phyloP scores from a whole-genome alignment of 768 basidiomycete genomes.

The Suillus occidentalis region DNA sequence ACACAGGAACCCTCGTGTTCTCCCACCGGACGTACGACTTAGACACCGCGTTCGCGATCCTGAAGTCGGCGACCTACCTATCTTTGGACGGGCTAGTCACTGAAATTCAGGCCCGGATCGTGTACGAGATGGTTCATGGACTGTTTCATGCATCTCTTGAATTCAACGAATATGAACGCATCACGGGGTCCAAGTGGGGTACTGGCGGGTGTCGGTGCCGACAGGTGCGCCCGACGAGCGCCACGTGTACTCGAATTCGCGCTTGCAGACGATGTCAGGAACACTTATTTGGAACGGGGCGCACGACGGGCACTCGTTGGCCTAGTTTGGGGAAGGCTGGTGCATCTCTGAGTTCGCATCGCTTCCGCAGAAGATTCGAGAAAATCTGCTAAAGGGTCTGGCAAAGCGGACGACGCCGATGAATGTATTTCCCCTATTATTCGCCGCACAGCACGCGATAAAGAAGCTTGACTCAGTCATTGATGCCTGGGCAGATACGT shows the following conservation, averaged over 20 bases:
- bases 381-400: slow-evolving; percentile 71
- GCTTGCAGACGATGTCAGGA: slow-evolving; percentile 71
- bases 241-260: slow-evolving; percentile 87
- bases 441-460: slow-evolving; percentile 61
- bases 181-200: slow-evolving; percentile 78
- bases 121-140: slow-evolving; percentile 88
- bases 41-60: slow-evolving; percentile 86
- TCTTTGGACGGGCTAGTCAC: slow-evolving; percentile 67
- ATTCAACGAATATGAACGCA: slow-evolving; percentile 74
- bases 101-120: slow-evolving; percentile 81
- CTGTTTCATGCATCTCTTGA: slow-evolving; percentile 82
- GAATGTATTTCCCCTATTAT: slow-evolving; percentile 70
- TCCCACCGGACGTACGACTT: slow-evolving; percentile 93
- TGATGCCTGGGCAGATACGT: slow-evolving; percentile 45
- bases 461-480: slow-evolving; percentile 54
- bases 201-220: slow-evolving; percentile 82
- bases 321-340: slow-evolving; percentile 89
- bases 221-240: slow-evolving; percentile 76
- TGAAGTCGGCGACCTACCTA: slow-evolving; percentile 82
- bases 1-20: slow-evolving; percentile 92
- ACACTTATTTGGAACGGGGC: slow-evolving; percentile 65
- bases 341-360: slow-evolving; percentile 76
- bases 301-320: slow-evolving; percentile 76
- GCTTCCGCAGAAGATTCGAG: slow-evolving; percentile 63
- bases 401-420: slow-evolving; percentile 62